Base-by-base conservation (phyloP, 129 eudicot species). In the Erigeron canadensis region DNA sequence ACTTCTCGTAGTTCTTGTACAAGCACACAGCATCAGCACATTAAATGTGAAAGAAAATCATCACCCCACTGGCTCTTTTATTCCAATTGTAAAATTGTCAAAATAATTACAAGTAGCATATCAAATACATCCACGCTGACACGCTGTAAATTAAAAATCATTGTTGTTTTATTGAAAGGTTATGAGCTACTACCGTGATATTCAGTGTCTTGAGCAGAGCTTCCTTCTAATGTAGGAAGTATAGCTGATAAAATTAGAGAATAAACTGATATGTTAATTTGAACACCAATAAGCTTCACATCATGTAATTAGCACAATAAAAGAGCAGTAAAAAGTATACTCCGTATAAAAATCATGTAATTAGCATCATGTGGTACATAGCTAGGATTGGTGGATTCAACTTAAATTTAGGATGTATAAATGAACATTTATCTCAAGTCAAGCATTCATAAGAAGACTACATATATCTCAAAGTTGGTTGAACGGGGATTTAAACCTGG, bases 21-120 rank as follows among this genome's bases (percentile, higher is more conserved):
- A 75, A 90, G 97, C 34, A 91, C 91, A 78, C 97, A 85, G 64
- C 97, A 90, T 69, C 95, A 90, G 39, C 97, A 90, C 91, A 90
- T 87, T 6, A 85, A 47, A 73, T 90, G 97, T 11, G 96, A 88
- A 28, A 92, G 96, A 51, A 85, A 92, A 78, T 92, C 98, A 50
- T 86, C 98, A 70, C 73, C 81, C 38, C 63, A 72, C 42, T 70
- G 95, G 95, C 95, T 90, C 75, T 22, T 56, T 1, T 21, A 47
- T 13, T n/a, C 11, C 44, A 40, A 15, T 37, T 37, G 2, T 39
- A 39, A 37, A 15, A 39, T 7, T 39, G 11, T 6, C 15, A 12
- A 34, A 67, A 10, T 6, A 23, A 23, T 22, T 12, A n/a, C 13
- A 21, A 23, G 17, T 44, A 40, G 15, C 50, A 64, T 22, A 58